Percentiles rank a stretch among this genome's conserved stretches.
Conservation (phyloP, 2,329 filamentous ascomycete species). For the Talaromyces sp. region DNA sequence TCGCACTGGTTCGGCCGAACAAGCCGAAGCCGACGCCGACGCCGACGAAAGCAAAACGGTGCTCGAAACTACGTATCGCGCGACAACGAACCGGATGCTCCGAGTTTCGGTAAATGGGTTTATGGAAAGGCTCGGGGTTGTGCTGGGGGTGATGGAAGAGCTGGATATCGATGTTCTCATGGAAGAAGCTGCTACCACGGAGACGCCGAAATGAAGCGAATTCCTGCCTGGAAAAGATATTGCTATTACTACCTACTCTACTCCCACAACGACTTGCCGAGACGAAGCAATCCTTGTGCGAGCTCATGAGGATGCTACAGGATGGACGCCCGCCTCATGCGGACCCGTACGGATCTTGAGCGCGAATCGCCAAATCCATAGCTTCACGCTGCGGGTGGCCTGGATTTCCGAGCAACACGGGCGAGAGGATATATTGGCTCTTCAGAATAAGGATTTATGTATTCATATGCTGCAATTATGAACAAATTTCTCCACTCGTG, state of each 20-base stretch:
- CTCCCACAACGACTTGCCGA: not conserved
- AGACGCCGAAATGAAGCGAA: not conserved
- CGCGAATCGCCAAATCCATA: not conserved
- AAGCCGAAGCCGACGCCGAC: slow-evolving; percentile 12
- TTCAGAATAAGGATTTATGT: not conserved
- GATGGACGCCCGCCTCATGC: not conserved
- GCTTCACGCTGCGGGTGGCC: not conserved
- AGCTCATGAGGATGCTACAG: not conserved
- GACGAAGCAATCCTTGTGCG: not conserved
- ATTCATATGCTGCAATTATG: not conserved
- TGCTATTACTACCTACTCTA: not conserved
- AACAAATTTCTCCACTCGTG: not conserved
- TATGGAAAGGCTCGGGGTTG: slow-evolving; percentile 80
- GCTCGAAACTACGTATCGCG: slow-evolving; percentile 71
- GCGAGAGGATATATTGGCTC: not conserved
- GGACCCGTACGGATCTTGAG: not conserved
- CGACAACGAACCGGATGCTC: slow-evolving; percentile 93
- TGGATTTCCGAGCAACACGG: not conserved
- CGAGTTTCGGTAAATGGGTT: slow-evolving; percentile 94
- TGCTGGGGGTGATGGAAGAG: slow-evolving; percentile 85
- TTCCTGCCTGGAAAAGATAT: not conserved
- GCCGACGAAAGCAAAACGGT: slow-evolving; percentile 43
- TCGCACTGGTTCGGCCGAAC: slow-evolving; percentile 15
- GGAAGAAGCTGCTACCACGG: slow-evolving; percentile 11
- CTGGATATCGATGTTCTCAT: slow-evolving; percentile 78